Base-by-base conservation (phyloP, 2,329 filamentous ascomycete species). In the Thielaviopsis euricoi region DNA sequence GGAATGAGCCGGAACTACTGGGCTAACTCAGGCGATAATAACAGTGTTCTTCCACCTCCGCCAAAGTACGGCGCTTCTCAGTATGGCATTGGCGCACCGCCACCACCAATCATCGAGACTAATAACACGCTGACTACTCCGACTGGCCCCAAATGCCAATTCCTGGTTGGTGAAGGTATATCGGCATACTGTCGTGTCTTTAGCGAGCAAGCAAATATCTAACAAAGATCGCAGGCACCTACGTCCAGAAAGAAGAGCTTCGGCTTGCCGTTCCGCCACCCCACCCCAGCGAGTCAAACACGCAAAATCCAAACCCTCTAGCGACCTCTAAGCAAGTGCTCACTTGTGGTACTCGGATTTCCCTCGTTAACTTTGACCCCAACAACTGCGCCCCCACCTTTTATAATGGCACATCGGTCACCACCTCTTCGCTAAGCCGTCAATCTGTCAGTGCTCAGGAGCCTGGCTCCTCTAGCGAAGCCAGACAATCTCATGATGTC, bases 201-300 rank as follows among this genome's bases (percentile, higher is more conserved):
- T 46, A 10, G n/a, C n/a, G n/a, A 15, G 15, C 46, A 21, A 10
- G 40, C 43, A 25, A 22, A 57, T 19, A 49, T 48, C 21, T 58
- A 22, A 26, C 33, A 10, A 13, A 25, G 15, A 23, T 50, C 37
- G 56, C 64, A 93, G 89, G 90, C 66, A 91, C 87, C 61, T 98
- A 98, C 67, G 78, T 87, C 22, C 80, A 97, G 50, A 86, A 89
- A 69, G 91, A 98, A 71, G 88, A 95, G 68, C 75, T 98, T 26
- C 86, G 89, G 64, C 83, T 98, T 59, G 91, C 93, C 51, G 96
- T 90, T 37, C 93, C 93, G 58, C 91, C 91, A 62, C 90, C 90
- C 15, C 93, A 98, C 71, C 93, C 93, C 22, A 95, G 90, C 61
- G 93, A 98, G 74, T 84, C 88, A 13, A 90, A 89, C 22, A 73